Conservation (phyloP, 768 basidiomycete species). For the Phylloporus rhodoxanthus region DNA sequence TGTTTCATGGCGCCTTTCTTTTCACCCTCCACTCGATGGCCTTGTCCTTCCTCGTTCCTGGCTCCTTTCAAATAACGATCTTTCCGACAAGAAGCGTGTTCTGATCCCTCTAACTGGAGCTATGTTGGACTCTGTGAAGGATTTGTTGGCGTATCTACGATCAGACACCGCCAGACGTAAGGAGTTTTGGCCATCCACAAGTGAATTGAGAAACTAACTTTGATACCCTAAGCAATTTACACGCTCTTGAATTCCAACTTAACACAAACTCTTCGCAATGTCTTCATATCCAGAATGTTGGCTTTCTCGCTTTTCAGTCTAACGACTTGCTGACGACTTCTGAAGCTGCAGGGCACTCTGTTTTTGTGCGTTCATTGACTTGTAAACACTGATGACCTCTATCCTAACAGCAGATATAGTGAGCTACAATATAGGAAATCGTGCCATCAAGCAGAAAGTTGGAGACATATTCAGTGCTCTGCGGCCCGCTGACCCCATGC, state of each 20-base stretch:
- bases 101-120: conserved; percentile 39
- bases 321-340: not conserved
- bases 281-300: conserved; percentile 47
- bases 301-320: conserved; percentile 11
- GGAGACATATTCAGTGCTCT: conserved; percentile 9
- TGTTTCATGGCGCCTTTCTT: conserved; percentile 29
- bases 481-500: not conserved
- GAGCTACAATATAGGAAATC: conserved; percentile 24
- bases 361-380: conserved; percentile 35
- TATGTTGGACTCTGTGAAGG: conserved; percentile 17
- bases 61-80: conserved; percentile 29
- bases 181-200: not conserved
- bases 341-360: conserved; percentile 44
- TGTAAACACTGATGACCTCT: not conserved
- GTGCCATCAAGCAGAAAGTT: not conserved
- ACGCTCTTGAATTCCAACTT: conserved; percentile 8
- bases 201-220: not conserved
- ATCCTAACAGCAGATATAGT: conserved; percentile 3
- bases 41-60: conserved; percentile 52
- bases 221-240: not conserved
- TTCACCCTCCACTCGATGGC: conserved; percentile 32
- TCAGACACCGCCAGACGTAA: conserved; percentile 26
- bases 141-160: conserved; percentile 27
- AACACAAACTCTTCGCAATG: conserved; percentile 23
- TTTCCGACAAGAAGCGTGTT: conserved; percentile 10